Evolutionary conservation across 768 basidiomycete species (phyloP), one percentile per base, ranked within the genome.

Genomic region (Gymnopilus junonius): DNA sequence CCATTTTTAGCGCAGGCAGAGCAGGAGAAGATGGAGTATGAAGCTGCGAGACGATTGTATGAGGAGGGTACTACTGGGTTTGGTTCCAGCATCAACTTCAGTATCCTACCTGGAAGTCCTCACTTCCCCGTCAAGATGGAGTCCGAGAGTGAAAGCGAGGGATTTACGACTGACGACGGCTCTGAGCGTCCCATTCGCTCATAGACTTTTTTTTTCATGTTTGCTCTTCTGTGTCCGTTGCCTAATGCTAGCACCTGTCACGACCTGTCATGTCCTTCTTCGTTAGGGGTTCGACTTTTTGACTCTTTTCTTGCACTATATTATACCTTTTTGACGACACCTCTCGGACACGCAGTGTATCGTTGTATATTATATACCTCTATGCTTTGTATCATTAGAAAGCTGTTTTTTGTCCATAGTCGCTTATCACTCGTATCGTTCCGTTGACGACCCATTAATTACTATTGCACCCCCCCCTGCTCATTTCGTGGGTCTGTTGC

Each of bases 11-110:
- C 91, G 15, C 94, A 94, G 75, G 95, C 95, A 14, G 95, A 97
- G 75, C 91, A 93, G 73, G 95, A 97, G 84, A 97, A 97, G 80
- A 87, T 94, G 79, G 91, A 94, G 69, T 97, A 97, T 75, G 94
- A 96, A 72, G 84, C 87, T 34, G 92, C 94, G 35, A 83, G 93
- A 46, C 86, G 92, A 74, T 67, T 94, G 53, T 97, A 97, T 70
- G 95, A 97, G 74, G 92, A 95, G 70, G 92, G 91, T 58, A 83
- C 88, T 21, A 82, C 85, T 10, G 87, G 83, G 11, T 84, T 87
- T 68, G 85, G 85, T 8, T 85, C 87, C 14, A 91, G 84, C 73
- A 92, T 93, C 83, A 92, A 91, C 73, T 93, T 93, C 72, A 91
- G 90, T 75, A 88, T 93, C 73, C 80, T 92, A 32, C 88, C 90